Evolutionary conservation across 495 filamentous ascomycete species (phyloP).

Genomic region (Melanomma pulvis-pyrius): DNA sequence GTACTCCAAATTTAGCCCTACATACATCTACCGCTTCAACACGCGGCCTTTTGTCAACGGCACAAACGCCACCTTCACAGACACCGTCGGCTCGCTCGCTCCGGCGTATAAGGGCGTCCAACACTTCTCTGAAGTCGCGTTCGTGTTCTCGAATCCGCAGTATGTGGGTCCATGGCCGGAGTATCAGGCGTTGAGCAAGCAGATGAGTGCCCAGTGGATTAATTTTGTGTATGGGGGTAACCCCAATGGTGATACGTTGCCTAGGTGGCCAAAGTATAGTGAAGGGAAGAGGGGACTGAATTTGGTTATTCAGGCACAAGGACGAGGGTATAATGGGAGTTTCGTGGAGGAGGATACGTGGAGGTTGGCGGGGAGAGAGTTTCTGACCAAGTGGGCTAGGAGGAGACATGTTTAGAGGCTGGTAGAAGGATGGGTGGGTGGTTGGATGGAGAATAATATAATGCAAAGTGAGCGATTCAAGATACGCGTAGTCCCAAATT

Average conservation of each 20-base stretch:
- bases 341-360: constrained; percentile 39
- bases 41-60: constrained; percentile 34
- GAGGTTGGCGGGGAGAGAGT: constrained; percentile 39
- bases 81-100: constrained; percentile 15
- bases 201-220: constrained; percentile 39
- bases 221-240: constrained; percentile 33
- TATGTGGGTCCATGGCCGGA: constrained; percentile 37
- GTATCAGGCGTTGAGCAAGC: constrained; percentile 31
- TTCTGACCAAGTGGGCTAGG: constrained; percentile 38
- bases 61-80: constrained; percentile 33
- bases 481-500: too few relatives aligned
- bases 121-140: constrained; percentile 38
- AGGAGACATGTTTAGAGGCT: constrained; percentile 33
- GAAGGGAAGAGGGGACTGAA: constrained; percentile 29
- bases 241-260: constrained; percentile 33
- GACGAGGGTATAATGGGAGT: constrained; percentile 32
- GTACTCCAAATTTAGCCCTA: constrained; percentile 33
- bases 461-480: too few relatives aligned
- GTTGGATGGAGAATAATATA: too few relatives aligned
- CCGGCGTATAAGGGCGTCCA: constrained; percentile 37
- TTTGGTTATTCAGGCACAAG: constrained; percentile 37
- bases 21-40: constrained; percentile 41
- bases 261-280: constrained; percentile 37
- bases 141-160: constrained; percentile 33
- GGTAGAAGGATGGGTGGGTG: too few relatives aligned